Conservation (phyloP, 345 rosid species). For the Turnera subulata region DNA sequence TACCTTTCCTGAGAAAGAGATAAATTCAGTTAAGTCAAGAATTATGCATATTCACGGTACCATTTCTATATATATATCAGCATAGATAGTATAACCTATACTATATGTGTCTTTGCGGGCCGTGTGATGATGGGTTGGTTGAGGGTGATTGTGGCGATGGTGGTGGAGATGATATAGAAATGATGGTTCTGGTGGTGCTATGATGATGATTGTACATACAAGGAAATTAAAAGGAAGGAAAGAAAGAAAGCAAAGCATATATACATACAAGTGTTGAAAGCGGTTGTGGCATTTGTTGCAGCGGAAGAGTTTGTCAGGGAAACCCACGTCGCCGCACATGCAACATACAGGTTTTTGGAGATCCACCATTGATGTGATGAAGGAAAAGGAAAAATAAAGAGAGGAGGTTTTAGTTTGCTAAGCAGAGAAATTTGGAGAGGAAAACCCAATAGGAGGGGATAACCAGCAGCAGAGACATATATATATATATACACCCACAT, state of each 20-base stretch:
- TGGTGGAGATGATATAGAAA: neutral
- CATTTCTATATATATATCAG: too few species aligned
- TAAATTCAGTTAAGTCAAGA: too few species aligned
- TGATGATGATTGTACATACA: too few species aligned
- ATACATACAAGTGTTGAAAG: slow-evolving; percentile 81
- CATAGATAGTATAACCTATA: neutral
- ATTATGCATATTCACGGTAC: too few species aligned
- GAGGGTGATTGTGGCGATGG: neutral
- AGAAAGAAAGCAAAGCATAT: neutral
- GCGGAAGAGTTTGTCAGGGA: slow-evolving; percentile 91
- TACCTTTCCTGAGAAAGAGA: too few species aligned
- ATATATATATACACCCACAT: neutral
- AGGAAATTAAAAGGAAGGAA: neutral
- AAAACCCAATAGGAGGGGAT: neutral
- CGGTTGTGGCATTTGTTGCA: slow-evolving; percentile 85
- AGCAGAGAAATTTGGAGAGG: neutral
- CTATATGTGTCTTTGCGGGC: neutral
- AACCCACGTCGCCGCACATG: slow-evolving; percentile 99
- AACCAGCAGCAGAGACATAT: neutral
- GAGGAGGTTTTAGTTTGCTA: neutral
- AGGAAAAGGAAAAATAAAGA: neutral
- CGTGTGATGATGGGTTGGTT: neutral
- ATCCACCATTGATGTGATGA: slow-evolving; percentile 63
- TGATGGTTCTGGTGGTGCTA: neutral
- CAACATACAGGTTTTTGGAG: slow-evolving; percentile 72